phyloP scores from a whole-genome alignment of 2,329 filamentous ascomycete genomes.

The Penicillium sclerotigenum region DNA sequence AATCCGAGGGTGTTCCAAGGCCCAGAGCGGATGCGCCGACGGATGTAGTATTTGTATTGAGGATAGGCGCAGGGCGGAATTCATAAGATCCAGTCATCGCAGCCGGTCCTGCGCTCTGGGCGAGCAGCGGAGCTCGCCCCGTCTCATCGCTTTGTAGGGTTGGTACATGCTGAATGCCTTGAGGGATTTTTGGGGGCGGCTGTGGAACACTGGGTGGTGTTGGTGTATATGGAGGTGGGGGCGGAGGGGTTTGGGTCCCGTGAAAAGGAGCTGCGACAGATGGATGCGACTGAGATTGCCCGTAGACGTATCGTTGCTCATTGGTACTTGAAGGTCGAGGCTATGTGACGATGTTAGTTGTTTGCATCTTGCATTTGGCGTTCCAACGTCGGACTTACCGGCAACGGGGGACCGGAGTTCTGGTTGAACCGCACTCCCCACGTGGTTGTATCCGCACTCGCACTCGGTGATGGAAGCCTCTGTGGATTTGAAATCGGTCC shows the following conservation, averaged over 20 bases:
- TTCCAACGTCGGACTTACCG: conserved; percentile 28
- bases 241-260: conserved; percentile 13
- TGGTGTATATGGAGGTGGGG: conserved; percentile 21
- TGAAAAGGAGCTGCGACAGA: conserved; percentile 21
- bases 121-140: conserved; percentile 12
- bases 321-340: conserved; percentile 38
- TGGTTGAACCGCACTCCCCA: conserved; percentile 48
- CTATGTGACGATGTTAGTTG: conserved; percentile 20
- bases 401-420: conserved; percentile 33
- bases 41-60: conserved; percentile 17
- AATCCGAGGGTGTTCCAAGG: conserved; percentile 46
- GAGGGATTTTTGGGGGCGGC: conserved; percentile 43
- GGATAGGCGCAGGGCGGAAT: conserved; percentile 4
- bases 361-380: not conserved
- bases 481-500: conserved; percentile 32
- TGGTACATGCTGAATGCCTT: conserved; percentile 29
- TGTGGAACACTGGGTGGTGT: conserved; percentile 31
- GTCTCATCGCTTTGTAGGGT: conserved; percentile 25
- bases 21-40: conserved; percentile 41
- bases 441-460: conserved; percentile 34
- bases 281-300: conserved; percentile 18
- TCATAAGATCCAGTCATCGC: conserved; percentile 19
- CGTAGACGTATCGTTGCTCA: conserved; percentile 22
- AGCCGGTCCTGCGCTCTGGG: conserved; percentile 17
- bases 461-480: conserved; percentile 19